Evolutionary conservation across 1,284 basidiomycete genomes (phyloP).

Genomic region (Apiotrichum brassicae): DNA sequence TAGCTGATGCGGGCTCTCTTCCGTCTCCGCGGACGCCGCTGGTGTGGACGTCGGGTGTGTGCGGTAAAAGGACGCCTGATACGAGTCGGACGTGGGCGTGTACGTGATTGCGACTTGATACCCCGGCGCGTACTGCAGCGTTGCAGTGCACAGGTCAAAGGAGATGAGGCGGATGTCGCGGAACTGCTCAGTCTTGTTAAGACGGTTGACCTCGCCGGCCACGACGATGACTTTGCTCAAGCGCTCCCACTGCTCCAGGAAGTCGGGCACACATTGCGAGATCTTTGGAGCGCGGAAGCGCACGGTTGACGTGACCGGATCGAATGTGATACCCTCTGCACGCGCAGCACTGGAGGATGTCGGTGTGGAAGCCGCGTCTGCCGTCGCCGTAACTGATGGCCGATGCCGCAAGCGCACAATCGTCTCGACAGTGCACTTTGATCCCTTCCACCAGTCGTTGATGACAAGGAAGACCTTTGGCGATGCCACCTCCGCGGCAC

Average conservation of each 20-base stretch:
- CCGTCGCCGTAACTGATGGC: slow-evolving; percentile 59
- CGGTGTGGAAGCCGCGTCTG: slow-evolving; percentile 44
- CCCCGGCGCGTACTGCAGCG: slow-evolving; percentile 60
- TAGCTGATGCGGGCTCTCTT: slow-evolving; percentile 30
- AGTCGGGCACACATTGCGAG: slow-evolving; percentile 77
- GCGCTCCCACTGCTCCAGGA: slow-evolving; percentile 82
- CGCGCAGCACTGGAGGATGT: slow-evolving; percentile 29
- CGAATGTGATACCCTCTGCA: slow-evolving; percentile 63
- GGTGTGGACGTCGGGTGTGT: not conserved
- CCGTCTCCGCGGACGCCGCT: not conserved
- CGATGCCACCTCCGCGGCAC: slow-evolving; percentile 80
- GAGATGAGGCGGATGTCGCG: slow-evolving; percentile 68
- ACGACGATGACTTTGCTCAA: slow-evolving; percentile 88
- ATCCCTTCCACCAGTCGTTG: slow-evolving; percentile 81
- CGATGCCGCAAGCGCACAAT: slow-evolving; percentile 68
- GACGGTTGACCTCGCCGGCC: slow-evolving; percentile 77
- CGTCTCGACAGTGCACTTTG: slow-evolving; percentile 53
- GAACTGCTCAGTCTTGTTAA: slow-evolving; percentile 65
- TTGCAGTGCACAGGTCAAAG: slow-evolving; percentile 82
- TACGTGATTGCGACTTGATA: slow-evolving; percentile 41
- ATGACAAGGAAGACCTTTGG: slow-evolving; percentile 82
- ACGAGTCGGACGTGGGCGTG: slow-evolving; percentile 37
- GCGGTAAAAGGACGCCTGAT: slow-evolving; percentile 35
- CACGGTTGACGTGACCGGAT: slow-evolving; percentile 73
- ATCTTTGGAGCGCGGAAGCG: slow-evolving; percentile 79